Evolutionary conservation across 1,284 basidiomycete species (phyloP).

Genomic region (Ustilago bromivora): DNA sequence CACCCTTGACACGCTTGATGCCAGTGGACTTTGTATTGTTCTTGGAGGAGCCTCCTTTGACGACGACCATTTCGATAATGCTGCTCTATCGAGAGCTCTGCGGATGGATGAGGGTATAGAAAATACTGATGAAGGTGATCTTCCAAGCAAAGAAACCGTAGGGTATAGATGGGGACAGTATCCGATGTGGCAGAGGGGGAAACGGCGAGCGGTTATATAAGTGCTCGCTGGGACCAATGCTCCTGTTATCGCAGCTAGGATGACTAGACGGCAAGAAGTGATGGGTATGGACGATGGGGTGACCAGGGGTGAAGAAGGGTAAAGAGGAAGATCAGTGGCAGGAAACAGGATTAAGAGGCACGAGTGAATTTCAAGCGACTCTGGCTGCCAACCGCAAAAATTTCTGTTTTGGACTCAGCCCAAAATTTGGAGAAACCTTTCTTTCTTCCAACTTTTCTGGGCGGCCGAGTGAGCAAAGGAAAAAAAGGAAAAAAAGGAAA

Average conservation of each 20-base stretch:
- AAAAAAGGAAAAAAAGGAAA: neutral
- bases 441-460: slow-evolving; percentile 16
- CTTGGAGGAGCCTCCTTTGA: slow-evolving; percentile 57
- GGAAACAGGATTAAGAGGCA: neutral
- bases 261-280: neutral
- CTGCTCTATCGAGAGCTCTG: neutral
- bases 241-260: slow-evolving; percentile 3
- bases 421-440: slow-evolving; percentile 18
- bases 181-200: neutral
- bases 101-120: slow-evolving; percentile 27
- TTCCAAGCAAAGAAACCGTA: neutral
- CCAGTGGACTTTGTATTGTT: slow-evolving; percentile 56
- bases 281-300: slow-evolving; percentile 10
- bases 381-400: slow-evolving; percentile 23
- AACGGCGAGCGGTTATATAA: neutral
- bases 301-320: slow-evolving; percentile 36
- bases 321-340: neutral
- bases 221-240: neutral
- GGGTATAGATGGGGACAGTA: slow-evolving; percentile 1
- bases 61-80: slow-evolving; percentile 50
- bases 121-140: slow-evolving; percentile 1
- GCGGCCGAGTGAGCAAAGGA: slow-evolving; percentile 5
- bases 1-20: slow-evolving; percentile 61
- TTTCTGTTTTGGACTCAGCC: slow-evolving; percentile 16
- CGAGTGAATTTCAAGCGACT: slow-evolving; percentile 3